Evolutionary conservation across 2,329 filamentous ascomycete genomes (phyloP), one percentile per base, ranked within the genome.

Genomic region (Fusarium globosum): DNA sequence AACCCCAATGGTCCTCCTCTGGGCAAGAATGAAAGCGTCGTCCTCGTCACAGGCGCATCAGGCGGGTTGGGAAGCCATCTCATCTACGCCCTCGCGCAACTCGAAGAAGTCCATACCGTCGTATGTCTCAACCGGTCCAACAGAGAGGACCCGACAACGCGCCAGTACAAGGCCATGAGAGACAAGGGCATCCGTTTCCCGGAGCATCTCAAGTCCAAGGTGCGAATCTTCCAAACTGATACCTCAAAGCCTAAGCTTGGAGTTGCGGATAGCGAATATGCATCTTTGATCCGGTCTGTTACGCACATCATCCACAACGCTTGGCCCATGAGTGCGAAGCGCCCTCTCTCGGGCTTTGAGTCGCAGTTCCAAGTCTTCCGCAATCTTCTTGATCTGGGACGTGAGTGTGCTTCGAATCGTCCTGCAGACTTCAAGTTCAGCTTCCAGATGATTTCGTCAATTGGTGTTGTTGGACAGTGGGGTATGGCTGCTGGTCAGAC

Each of bases 321-420:
- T 7, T 76, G 73, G 73, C 73, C 73, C 9, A 76, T 76, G 73
- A 76, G 73, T 14, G 73, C 73, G 6, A 76, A 76, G 48, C 73
- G 73, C 5, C 57, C 71, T 1, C 57, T 76, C 0, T 56, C 71
- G 0, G 73, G 73, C 7, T 76, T 76, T 6, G 73, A 76, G 48
- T 48, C 73, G 0, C 73, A 76, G 38, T 76, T 76, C 60, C 71
- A 76, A 2, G 62, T 75, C 10, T 72, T 75, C 51, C 73, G 71
- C 23, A 72, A 73, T 2, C 70, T 72, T 11, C 51, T 72, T 9
- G 65, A 72, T 16, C 41, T 72, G 0, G 39, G 70, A 5, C 43
- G 36, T 0, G 56, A 58, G 3, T 61, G 61, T 1, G 70, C 70
- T 15, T 72, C 70, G 0, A 4, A 4, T 11, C 70, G 66, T 5